phyloP scores from a whole-genome alignment of 495 filamentous ascomycete genomes.

The Penicillium pancosmium region DNA sequence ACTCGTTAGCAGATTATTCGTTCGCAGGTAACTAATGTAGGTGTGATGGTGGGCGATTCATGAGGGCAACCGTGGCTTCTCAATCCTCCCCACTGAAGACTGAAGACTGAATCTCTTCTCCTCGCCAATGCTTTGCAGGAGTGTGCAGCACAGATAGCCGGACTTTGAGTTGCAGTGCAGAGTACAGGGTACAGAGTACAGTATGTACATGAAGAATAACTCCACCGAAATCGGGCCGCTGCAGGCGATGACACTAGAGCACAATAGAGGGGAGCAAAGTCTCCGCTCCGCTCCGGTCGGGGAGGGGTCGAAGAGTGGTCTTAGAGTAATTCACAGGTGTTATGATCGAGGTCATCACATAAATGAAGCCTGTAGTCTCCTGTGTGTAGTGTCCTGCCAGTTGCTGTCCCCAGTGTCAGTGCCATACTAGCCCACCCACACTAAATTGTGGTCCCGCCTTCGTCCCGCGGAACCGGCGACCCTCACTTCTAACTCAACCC shows the following conservation, averaged over 20 bases:
- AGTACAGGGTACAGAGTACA: not conserved
- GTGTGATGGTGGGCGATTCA: not conserved
- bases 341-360: not conserved
- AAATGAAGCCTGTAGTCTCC: not conserved
- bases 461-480: constrained; percentile 25
- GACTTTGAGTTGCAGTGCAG: constrained; percentile 1
- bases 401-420: too few relatives aligned
- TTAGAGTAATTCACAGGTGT: constrained; percentile 1
- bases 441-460: constrained; percentile 18
- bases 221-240: constrained; percentile 14
- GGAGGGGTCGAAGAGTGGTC: not conserved
- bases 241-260: constrained; percentile 8
- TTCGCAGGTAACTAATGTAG: not conserved
- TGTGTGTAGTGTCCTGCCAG: too few relatives aligned
- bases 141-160: not conserved
- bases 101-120: not conserved
- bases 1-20: not conserved
- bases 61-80: not conserved
- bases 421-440: too few relatives aligned
- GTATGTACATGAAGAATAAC: not conserved
- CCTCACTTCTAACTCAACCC: constrained; percentile 12
- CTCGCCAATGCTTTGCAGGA: not conserved
- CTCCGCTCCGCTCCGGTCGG: constrained; percentile 7
- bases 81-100: not conserved
- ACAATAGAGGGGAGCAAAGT: not conserved